Evolutionary conservation across 805 yeast genomes (phyloP).

Genomic region (Debaryomyces maramus): DNA sequence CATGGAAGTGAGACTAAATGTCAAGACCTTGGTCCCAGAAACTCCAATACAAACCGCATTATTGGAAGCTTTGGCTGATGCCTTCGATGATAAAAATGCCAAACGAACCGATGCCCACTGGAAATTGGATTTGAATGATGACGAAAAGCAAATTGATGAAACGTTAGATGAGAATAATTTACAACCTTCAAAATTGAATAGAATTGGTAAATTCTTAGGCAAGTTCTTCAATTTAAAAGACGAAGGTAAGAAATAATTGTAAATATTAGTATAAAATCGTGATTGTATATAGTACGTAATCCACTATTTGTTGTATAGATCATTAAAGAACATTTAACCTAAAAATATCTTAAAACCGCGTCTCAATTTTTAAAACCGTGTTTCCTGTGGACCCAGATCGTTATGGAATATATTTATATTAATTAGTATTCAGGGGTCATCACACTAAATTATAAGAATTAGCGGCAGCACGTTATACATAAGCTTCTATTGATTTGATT

Average conservation of each 20-base stretch:
- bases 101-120: constrained; percentile 57
- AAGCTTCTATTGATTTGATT: no score
- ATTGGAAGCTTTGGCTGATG: constrained; percentile 92
- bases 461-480: no score
- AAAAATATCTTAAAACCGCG: no score
- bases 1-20: constrained; percentile 70
- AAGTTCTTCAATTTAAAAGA: constrained; percentile 52
- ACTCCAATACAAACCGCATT: constrained; percentile 85
- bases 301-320: neutral
- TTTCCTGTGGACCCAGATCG: no score
- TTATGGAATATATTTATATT: no score
- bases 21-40: constrained; percentile 70
- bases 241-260: constrained; percentile 8
- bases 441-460: no score
- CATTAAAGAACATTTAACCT: no score
- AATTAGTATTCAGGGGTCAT: no score
- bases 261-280: constrained; percentile 8
- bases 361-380: no score
- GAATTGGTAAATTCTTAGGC: constrained; percentile 58
- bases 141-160: constrained; percentile 18
- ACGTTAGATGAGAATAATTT: constrained; percentile 33
- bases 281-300: constrained; percentile 4
- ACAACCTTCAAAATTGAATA: constrained; percentile 53
- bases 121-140: constrained; percentile 33
- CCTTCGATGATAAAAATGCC: constrained; percentile 78